Evolutionary conservation across 208 protist species (phyloP).

Genomic region (Leishmania martiniquensis): DNA sequence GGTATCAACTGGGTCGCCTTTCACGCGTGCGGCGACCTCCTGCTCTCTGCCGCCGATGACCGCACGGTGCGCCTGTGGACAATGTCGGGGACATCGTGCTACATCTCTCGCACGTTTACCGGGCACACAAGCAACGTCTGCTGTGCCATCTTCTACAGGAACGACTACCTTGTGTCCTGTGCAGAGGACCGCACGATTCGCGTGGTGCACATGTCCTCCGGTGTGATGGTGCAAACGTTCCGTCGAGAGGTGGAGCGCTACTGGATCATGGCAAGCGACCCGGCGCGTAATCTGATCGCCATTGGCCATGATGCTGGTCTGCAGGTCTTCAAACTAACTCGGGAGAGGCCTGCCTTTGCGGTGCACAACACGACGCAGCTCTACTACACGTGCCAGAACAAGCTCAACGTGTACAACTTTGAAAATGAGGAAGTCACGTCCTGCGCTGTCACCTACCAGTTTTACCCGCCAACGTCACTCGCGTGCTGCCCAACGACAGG

Average conservation of each 20-base stretch:
- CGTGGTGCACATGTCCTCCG: conserved; percentile 85
- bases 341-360: conserved; percentile 93
- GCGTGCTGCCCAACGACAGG: conserved; percentile 63
- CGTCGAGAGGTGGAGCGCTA: conserved; percentile 97
- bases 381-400: conserved; percentile 66
- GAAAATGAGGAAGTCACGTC: conserved; percentile 29
- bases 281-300: conserved; percentile 95
- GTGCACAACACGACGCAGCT: conserved; percentile 49
- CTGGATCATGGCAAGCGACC: conserved; percentile 97
- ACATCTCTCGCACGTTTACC: conserved; percentile 92
- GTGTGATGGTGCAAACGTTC: conserved; percentile 83
- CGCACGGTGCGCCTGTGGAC: conserved; percentile 97
- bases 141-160: conserved; percentile 96
- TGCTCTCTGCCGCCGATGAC: conserved; percentile 98
- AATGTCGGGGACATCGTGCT: conserved; percentile 88
- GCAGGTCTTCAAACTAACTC: conserved; percentile 98
- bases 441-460: conserved; percentile 28
- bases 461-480: conserved; percentile 58
- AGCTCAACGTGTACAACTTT: conserved; percentile 54
- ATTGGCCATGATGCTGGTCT: conserved; percentile 97
- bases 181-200: conserved; percentile 96
- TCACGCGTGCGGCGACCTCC: conserved; percentile 94
- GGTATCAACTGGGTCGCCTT: conserved; percentile 99
- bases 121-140: conserved; percentile 99
- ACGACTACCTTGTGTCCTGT: conserved; percentile 97